Base-by-base conservation (phyloP, 192 early-diverging fungal species). In the Phycomyces blakesleeanus region DNA sequence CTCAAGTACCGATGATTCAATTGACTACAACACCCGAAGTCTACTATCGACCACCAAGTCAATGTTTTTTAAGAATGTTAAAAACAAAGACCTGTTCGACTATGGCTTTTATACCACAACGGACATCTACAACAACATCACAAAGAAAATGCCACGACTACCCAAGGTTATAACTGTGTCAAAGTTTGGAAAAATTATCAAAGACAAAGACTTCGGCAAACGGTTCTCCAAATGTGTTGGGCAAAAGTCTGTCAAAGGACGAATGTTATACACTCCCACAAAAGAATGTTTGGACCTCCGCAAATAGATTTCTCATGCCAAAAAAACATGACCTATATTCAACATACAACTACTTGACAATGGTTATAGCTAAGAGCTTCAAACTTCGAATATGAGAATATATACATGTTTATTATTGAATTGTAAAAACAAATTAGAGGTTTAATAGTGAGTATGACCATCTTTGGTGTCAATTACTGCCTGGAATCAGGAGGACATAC, bases 201-300 rank as follows among this genome's bases (percentile, higher is more conserved):
- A 54, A 54, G 52, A 54, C 52, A 54, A 54, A 26, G 52, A 54
- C 52, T 54, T 54, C 20, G 55, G 55, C 55, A 27, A 57, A 57
- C 55, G 55, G 29, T 9, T 57, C 29, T 57, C 55, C 3, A 57
- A 57, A 57, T 27, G 55, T 57, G 55, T 57, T 34, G 55, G 29
- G 12, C 3, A 27, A 37, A 57, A 57, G 37, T 10, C 21, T 55
- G 12, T 57, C 29, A 57, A 57, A 57, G 55, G 34, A 34, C 55
- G 55, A 18, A 57, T 57, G 55, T 57, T 57, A 37, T 57, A 57
- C 55, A 57, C n/a, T n/a, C n/a, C n/a, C n/a, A n/a, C n/a, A n/a
- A n/a, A n/a, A n/a, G n/a, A n/a, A n/a, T n/a, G n/a, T n/a, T n/a
- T n/a, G n/a, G n/a, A n/a, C n/a, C n/a, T n/a, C n/a, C n/a, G n/a